Percentiles rank a stretch among this genome's conserved stretches.
phyloP scores from a whole-genome alignment of 805 yeast genomes.

The Starmerella geochares region DNA sequence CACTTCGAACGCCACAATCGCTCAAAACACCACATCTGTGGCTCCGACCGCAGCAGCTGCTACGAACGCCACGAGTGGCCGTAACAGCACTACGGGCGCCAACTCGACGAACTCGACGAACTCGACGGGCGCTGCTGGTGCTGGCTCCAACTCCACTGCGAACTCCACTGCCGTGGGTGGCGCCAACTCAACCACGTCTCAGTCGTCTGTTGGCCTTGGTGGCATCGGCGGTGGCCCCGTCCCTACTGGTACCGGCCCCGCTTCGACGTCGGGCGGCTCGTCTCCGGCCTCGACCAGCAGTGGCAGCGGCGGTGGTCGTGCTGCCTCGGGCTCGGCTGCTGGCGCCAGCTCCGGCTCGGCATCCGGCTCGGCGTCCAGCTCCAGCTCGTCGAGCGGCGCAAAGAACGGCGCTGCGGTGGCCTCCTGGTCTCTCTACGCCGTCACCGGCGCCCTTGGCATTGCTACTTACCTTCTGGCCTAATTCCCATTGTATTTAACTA shows the following conservation, averaged over 20 bases:
- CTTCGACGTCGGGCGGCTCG: background rate
- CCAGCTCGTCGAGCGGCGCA: constrained; percentile 7
- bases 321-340: constrained; percentile 7
- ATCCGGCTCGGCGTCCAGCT: constrained; percentile 11
- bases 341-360: constrained; percentile 4
- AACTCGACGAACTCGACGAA: constrained; percentile 10
- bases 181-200: constrained; percentile 4
- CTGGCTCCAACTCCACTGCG: constrained; percentile 1
- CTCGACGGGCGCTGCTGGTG: constrained; percentile 1
- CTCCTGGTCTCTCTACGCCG: constrained; percentile 10
- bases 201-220: constrained; percentile 11
- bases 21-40: constrained; percentile 6
- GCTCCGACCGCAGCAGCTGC: background rate
- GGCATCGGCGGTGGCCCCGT: background rate
- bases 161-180: constrained; percentile 3
- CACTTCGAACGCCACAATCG: constrained; percentile 1
- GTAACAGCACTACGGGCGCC: constrained; percentile 6
- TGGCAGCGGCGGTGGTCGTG: background rate
- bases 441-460: constrained; percentile 21
- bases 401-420: constrained; percentile 14
- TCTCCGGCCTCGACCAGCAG: too few relatives aligned
- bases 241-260: background rate
- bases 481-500: background rate
- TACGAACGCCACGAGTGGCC: constrained; percentile 1
- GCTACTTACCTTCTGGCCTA: constrained; percentile 14